phyloP scores from a whole-genome alignment of 208 protist genomes.

The Hexamita inflata region DNA sequence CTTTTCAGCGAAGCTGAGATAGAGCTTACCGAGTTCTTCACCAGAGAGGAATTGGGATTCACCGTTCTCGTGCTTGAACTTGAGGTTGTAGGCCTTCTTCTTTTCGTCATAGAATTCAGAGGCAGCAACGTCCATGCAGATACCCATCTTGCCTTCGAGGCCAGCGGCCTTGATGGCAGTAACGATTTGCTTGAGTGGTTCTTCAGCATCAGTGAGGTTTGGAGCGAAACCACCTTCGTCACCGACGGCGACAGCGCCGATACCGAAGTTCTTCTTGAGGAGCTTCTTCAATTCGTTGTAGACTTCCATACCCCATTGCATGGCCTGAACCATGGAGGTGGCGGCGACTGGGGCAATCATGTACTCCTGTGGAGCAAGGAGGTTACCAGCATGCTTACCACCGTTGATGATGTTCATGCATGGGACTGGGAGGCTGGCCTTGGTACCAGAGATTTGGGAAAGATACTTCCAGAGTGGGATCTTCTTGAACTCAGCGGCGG shows the following conservation, averaged over 20 bases:
- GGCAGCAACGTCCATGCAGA: conserved; percentile 93
- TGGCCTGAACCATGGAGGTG: conserved; percentile 66
- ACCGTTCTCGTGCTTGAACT: conserved; percentile 71
- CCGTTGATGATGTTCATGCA: conserved; percentile 99
- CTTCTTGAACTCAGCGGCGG: conserved; percentile 47
- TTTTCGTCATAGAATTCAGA: conserved; percentile 85
- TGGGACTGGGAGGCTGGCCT: conserved; percentile 73
- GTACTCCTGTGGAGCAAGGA: conserved; percentile 86
- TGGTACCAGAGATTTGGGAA: no score
- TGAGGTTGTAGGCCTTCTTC: conserved; percentile 80
- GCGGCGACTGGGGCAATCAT: conserved; percentile 89
- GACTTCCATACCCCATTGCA: conserved; percentile 83
- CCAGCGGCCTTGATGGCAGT: conserved; percentile 81
- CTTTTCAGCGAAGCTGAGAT: conserved; percentile 62
- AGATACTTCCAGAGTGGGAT: conserved; percentile 85
- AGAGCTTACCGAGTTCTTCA: conserved; percentile 66
- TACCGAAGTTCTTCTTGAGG: conserved; percentile 81
- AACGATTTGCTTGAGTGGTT: conserved; percentile 79
- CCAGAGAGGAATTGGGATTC: conserved; percentile 38
- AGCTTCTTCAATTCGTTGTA: conserved; percentile 89
- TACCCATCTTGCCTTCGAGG: conserved; percentile 74
- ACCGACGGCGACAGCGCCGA: conserved; percentile 74
- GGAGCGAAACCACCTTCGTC: conserved; percentile 93
- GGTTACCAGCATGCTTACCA: conserved; percentile 89
- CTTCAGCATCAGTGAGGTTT: conserved; percentile 68